Evolutionary conservation across 2,329 filamentous ascomycete species (phyloP).

Genomic region (Colletotrichum theobromicola): DNA sequence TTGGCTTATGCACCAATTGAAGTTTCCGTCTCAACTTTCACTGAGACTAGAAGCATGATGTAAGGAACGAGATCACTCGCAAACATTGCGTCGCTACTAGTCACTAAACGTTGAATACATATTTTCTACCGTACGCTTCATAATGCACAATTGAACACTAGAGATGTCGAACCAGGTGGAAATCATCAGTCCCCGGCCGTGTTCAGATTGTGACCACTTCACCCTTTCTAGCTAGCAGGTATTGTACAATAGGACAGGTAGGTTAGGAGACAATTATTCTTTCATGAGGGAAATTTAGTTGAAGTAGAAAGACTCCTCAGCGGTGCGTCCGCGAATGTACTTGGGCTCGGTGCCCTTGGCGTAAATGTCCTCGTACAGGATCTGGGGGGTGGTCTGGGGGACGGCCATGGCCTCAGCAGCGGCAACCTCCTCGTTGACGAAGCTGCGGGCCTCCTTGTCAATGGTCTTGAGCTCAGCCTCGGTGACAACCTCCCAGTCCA

Average conservation of each 20-base stretch:
- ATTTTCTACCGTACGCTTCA: neutral
- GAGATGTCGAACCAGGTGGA: slow-evolving; percentile 12
- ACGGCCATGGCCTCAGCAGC: slow-evolving; percentile 85
- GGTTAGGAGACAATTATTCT: slow-evolving; percentile 22
- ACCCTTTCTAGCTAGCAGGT: slow-evolving; percentile 24
- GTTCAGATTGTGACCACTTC: slow-evolving; percentile 21
- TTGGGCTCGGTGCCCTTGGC: slow-evolving; percentile 85
- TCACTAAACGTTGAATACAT: neutral
- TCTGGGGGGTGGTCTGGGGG: slow-evolving; percentile 80
- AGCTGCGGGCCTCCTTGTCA: slow-evolving; percentile 88
- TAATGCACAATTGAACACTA: neutral
- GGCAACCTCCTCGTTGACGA: slow-evolving; percentile 89
- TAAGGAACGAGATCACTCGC: neutral
- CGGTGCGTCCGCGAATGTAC: slow-evolving; percentile 85
- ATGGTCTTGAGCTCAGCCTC: slow-evolving; percentile 97
- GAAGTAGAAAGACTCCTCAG: slow-evolving; percentile 96
- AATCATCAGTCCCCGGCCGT: slow-evolving; percentile 20
- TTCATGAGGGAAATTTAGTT: slow-evolving; percentile 42
- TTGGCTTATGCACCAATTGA: neutral
- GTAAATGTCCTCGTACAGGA: slow-evolving; percentile 97
- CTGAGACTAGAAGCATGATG: neutral
- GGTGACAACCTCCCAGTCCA: slow-evolving; percentile 90
- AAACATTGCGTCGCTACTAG: neutral
- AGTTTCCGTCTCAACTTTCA: neutral
- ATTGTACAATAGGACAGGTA: slow-evolving; percentile 24